Percentiles rank a stretch among this genome's conserved stretches.
phyloP scores from a whole-genome alignment of 1,284 basidiomycete species.

The Somion occarium region DNA sequence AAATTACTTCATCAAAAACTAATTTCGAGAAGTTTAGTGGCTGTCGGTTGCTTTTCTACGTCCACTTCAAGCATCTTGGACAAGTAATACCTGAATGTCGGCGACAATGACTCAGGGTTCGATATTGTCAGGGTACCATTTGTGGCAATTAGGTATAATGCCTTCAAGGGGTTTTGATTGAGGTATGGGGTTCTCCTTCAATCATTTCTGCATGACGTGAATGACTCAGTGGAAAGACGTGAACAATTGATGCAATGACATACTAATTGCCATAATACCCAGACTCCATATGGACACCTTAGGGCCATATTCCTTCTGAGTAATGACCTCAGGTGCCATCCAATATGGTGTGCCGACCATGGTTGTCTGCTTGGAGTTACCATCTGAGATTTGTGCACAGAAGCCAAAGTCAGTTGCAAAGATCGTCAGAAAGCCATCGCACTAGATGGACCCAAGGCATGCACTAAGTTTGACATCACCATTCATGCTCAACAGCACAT shows the following conservation, averaged over 20 bases:
- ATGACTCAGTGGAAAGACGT: neutral
- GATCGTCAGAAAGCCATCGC: slow-evolving; percentile 6
- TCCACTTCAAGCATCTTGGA: slow-evolving; percentile 94
- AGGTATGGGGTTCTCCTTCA: slow-evolving; percentile 98
- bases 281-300: slow-evolving; percentile 99
- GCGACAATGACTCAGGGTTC: slow-evolving; percentile 87
- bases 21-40: slow-evolving; percentile 77
- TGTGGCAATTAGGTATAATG: slow-evolving; percentile 94
- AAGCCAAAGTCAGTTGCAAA: slow-evolving; percentile 93
- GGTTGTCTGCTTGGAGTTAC: slow-evolving; percentile 93
- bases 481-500: slow-evolving; percentile 86
- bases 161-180: slow-evolving; percentile 95
- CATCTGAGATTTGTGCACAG: slow-evolving; percentile 95
- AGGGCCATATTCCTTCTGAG: slow-evolving; percentile 96
- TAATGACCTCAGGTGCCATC: slow-evolving; percentile 99
- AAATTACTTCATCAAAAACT: slow-evolving; percentile 24
- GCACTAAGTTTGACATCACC: slow-evolving; percentile 97
- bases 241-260: slow-evolving; percentile 9
- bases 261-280: slow-evolving; percentile 98
- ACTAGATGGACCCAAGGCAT: slow-evolving; percentile 29
- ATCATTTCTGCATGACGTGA: slow-evolving; percentile 86
- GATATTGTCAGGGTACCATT: slow-evolving; percentile 98
- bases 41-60: slow-evolving; percentile 88
- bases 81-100: slow-evolving; percentile 90
- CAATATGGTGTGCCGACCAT: slow-evolving; percentile 99